A percentile compares a stretch with the other conserved stretches of the same genome.
These are phyloP conservation scores for Chenopodium suecicum DNA, from an alignment of 148 eudicot species.

Conservation along the genomic window DNA sequence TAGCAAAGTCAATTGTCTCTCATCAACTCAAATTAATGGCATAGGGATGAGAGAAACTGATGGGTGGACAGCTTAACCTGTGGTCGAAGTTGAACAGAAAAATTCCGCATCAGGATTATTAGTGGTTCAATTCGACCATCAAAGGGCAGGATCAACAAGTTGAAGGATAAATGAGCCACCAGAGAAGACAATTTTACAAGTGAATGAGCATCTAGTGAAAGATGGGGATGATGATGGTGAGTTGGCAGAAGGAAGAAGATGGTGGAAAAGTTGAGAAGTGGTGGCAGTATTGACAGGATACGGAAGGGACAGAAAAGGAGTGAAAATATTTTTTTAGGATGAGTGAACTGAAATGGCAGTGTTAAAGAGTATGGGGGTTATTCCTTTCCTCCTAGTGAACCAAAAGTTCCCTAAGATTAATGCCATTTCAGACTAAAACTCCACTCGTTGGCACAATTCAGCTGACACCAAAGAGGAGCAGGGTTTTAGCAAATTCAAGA, in stretches of 20 bases:
- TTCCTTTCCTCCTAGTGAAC: neutral
- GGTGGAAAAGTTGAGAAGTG: neutral
- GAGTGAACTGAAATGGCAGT: neutral
- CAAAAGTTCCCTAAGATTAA: neutral
- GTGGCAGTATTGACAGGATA: neutral
- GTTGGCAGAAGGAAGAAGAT: neutral
- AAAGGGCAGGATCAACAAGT: neutral
- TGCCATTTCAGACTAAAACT: neutral
- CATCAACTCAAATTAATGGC: neutral
- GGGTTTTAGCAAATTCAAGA: neutral
- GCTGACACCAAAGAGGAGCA: neutral
- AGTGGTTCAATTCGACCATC: neutral
- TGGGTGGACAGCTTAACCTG: neutral
- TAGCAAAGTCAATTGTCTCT: neutral
- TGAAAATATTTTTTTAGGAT: neutral
- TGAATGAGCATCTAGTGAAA: neutral
- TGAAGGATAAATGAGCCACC: neutral
- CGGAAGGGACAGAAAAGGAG: neutral
- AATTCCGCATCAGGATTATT: neutral
- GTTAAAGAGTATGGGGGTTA: neutral
- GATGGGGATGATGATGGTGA: neutral
- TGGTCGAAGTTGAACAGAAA: neutral
- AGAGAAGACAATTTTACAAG: neutral
- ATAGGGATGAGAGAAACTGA: neutral
- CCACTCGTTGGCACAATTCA: neutral